Evolutionary conservation across 345 rosid species (phyloP).

Genomic region (Lenwebbia sp.): DNA sequence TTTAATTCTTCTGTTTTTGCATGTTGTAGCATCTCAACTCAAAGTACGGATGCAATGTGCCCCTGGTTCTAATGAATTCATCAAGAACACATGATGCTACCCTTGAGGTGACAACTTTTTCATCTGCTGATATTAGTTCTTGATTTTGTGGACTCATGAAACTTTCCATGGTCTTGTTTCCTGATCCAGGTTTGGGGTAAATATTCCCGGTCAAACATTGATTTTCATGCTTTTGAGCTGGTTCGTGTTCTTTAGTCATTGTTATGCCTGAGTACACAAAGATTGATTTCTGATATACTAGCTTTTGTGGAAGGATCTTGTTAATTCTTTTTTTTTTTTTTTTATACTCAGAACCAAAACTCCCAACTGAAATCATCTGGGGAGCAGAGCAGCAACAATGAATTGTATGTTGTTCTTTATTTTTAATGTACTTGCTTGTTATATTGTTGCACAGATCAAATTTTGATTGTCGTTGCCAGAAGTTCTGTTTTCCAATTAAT

Average conservation of each 20-base stretch:
- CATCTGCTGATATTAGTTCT: background rate
- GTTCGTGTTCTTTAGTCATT: slow-evolving; percentile 9
- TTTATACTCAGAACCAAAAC: background rate
- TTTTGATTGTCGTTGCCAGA: background rate
- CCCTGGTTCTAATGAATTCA: slow-evolving; percentile 34
- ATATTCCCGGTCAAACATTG: slow-evolving; percentile 22
- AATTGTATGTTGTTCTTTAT: background rate
- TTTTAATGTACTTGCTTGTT: background rate
- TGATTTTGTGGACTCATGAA: background rate
- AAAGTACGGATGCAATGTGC: slow-evolving; percentile 37
- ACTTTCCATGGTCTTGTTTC: slow-evolving; percentile 7
- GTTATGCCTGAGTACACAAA: background rate
- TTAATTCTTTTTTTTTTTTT: background rate
- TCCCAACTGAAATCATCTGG: background rate
- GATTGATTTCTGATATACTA: background rate
- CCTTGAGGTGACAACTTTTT: slow-evolving; percentile 24
- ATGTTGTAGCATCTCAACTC: slow-evolving; percentile 38
- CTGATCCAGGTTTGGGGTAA: slow-evolving; percentile 34
- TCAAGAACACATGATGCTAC: slow-evolving; percentile 16
- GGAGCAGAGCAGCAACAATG: background rate
- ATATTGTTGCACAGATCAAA: background rate
- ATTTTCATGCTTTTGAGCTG: slow-evolving; percentile 28
- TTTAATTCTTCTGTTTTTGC: background rate
- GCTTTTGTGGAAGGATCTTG: background rate
- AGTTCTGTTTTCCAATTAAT: background rate